Evolutionary conservation across 129 eudicot genomes (phyloP).

Genomic region (Logfia minima): DNA sequence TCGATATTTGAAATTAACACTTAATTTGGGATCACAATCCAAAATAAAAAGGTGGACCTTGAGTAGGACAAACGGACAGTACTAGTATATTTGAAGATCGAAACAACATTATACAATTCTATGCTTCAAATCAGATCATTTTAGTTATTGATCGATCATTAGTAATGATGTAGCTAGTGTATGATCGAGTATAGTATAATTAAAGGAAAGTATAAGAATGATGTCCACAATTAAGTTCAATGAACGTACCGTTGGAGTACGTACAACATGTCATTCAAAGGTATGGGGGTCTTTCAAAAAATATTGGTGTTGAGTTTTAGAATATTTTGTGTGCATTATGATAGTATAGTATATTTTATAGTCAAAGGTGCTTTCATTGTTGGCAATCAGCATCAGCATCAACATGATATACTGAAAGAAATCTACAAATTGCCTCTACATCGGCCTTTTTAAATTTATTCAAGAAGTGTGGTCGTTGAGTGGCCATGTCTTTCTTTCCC

Average conservation of each 20-base stretch:
- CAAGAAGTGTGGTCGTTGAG: conserved; percentile 27
- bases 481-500: conserved; percentile 29
- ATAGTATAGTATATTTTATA: not conserved
- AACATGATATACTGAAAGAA: too few relatives aligned
- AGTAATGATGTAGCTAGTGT: too few relatives aligned
- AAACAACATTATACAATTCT: too few relatives aligned
- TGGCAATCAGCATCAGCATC: too few relatives aligned
- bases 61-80: too few relatives aligned
- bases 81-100: too few relatives aligned
- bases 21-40: too few relatives aligned
- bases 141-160: too few relatives aligned
- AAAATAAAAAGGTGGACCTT: too few relatives aligned
- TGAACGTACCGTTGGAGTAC: conserved; percentile 20
- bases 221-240: conserved; percentile 4
- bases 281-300: not conserved
- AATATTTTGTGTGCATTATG: conserved; percentile 4
- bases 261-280: not conserved
- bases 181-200: too few relatives aligned
- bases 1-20: too few relatives aligned
- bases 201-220: not conserved
- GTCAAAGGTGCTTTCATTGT: not conserved
- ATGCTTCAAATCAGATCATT: too few relatives aligned
- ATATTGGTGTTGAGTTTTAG: conserved; percentile 11
- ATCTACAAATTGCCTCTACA: not conserved
- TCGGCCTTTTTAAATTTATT: conserved; percentile 1